Conservation (phyloP, 306 rosid species). For the Cicer chorassanicum region DNA sequence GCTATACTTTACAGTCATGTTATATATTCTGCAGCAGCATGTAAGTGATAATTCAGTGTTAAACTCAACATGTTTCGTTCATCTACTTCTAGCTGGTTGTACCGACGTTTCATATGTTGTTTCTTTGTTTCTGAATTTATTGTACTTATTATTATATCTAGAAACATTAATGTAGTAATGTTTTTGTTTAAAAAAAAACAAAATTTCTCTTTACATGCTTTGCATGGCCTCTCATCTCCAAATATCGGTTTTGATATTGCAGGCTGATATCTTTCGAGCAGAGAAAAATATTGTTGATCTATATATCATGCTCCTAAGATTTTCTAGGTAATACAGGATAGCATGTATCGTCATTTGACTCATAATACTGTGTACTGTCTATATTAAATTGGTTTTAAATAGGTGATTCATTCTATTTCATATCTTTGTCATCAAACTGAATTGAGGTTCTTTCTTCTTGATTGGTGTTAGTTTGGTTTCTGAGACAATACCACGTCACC, state of each 20-base stretch:
- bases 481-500: conserved; percentile 87
- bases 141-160: conserved; percentile 17
- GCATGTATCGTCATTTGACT: conserved; percentile 6
- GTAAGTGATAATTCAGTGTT: conserved; percentile 10
- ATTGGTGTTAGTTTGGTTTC: conserved; percentile 67
- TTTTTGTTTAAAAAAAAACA: background rate
- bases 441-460: conserved; percentile 36
- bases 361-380: background rate
- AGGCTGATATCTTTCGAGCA: conserved; percentile 90
- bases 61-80: conserved; percentile 3
- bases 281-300: conserved; percentile 87
- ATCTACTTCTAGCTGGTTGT: background rate
- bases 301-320: conserved; percentile 87
- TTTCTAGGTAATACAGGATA: conserved; percentile 68
- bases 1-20: conserved; percentile 1
- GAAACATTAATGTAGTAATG: background rate
- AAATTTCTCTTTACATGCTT: conserved; percentile 20
- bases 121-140: conserved; percentile 16
- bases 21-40: background rate
- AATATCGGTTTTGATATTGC: conserved; percentile 44
- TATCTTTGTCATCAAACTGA: conserved; percentile 33
- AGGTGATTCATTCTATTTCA: conserved; percentile 25
- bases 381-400: conserved; percentile 28
- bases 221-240: conserved; percentile 28
- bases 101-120: conserved; percentile 4